These are phyloP conservation scores for Oryza meyeriana DNA, from an alignment of 176 grass and related monocot species.

Conservation along the genomic window DNA sequence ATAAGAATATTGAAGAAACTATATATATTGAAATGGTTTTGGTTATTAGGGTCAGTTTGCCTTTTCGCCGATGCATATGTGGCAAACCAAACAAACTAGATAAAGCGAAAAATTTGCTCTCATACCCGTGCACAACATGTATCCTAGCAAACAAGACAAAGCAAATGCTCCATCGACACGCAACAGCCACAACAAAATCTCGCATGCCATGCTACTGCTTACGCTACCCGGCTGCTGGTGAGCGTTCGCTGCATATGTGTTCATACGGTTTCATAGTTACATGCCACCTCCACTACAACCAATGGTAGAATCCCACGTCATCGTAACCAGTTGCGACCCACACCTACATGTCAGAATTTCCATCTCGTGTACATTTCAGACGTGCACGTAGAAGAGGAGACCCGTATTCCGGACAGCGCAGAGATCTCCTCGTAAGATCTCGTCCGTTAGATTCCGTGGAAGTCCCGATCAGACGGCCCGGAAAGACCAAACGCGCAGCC, in stretches of 20 bases:
- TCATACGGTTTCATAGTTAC: not conserved
- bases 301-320: constrained; percentile 20
- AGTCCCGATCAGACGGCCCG: not conserved
- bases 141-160: not conserved
- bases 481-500: not conserved
- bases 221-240: not conserved
- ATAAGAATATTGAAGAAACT: too few species aligned
- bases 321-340: not conserved
- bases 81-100: not conserved
- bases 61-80: not conserved
- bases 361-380: not conserved
- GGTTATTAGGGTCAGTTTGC: too few species aligned
- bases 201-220: not conserved
- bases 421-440: not conserved
- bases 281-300: not conserved
- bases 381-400: not conserved
- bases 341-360: not conserved
- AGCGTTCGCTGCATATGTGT: not conserved
- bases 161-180: constrained; percentile 13
- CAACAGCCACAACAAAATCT: not conserved
- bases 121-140: not conserved
- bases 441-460: not conserved
- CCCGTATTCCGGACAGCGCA: not conserved
- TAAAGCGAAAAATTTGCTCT: not conserved
- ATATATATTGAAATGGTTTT: not conserved